Evolutionary conservation across 805 yeast species (phyloP).

Genomic region (Ogataea polymorpha): DNA sequence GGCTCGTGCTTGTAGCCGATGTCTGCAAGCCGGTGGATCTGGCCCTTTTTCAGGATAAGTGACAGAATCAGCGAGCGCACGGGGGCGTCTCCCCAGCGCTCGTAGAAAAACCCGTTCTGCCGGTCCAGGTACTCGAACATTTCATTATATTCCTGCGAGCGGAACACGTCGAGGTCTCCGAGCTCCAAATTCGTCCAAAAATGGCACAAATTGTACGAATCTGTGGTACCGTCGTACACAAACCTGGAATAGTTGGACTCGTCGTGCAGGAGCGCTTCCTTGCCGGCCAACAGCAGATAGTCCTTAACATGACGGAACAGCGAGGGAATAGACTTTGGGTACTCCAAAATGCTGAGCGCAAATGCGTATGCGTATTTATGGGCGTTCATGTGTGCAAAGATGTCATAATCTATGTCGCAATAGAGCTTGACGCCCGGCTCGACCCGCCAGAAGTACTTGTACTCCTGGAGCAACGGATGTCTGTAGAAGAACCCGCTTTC

Average conservation of each 20-base stretch:
- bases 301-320: conserved; percentile 39
- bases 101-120: conserved; percentile 85
- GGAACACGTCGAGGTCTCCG: conserved; percentile 68
- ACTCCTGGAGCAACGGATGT: conserved; percentile 63
- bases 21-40: conserved; percentile 72
- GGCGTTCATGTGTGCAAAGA: conserved; percentile 70
- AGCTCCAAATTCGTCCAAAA: conserved; percentile 90
- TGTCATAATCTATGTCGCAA: conserved; percentile 75
- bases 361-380: conserved; percentile 69
- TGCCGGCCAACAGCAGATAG: conserved; percentile 35
- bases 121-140: conserved; percentile 69
- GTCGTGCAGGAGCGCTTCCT: conserved; percentile 36
- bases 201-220: conserved; percentile 72
- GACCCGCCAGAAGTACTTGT: conserved; percentile 89
- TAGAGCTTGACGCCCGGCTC: conserved; percentile 76
- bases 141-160: conserved; percentile 59
- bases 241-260: conserved; percentile 49
- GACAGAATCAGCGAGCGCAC: conserved; percentile 67
- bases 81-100: conserved; percentile 94
- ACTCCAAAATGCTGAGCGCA: conserved; percentile 72
- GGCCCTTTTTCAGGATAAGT: conserved; percentile 63
- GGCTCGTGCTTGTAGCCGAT: conserved; percentile 81
- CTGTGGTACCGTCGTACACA: conserved; percentile 56
- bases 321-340: conserved; percentile 59
- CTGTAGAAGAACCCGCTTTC: conserved; percentile 82